phyloP scores from a whole-genome alignment of 2,329 filamentous ascomycete species.

The Penicillium sp. region DNA sequence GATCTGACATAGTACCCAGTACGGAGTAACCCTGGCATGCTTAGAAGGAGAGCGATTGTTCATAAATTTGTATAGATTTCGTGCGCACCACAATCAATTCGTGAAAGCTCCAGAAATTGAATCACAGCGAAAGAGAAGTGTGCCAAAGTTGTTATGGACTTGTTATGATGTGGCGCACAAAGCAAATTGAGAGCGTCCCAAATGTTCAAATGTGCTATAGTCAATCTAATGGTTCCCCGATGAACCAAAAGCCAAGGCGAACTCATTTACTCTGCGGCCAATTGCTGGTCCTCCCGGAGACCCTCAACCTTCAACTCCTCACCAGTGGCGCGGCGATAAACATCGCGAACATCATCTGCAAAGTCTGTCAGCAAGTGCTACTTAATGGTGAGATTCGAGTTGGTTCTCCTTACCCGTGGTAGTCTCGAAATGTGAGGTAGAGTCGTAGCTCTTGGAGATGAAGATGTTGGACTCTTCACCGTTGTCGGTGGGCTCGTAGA shows the following conservation, averaged over 20 bases:
- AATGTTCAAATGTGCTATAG: slow-evolving; percentile 33
- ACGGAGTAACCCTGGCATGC: neutral
- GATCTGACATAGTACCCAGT: slow-evolving; percentile 5
- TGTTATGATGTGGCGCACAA: slow-evolving; percentile 11
- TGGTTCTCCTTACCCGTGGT: slow-evolving; percentile 57
- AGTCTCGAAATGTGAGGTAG: slow-evolving; percentile 97
- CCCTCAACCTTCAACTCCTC: slow-evolving; percentile 88
- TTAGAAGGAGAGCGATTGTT: neutral
- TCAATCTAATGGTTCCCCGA: slow-evolving; percentile 33
- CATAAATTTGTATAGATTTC: slow-evolving; percentile 10
- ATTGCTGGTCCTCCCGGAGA: slow-evolving; percentile 67
- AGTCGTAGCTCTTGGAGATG: slow-evolving; percentile 98
- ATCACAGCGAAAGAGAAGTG: slow-evolving; percentile 9
- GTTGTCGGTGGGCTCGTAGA: slow-evolving; percentile 86
- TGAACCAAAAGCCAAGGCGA: slow-evolving; percentile 20
- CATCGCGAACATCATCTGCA: slow-evolving; percentile 91
- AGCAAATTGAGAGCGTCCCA: slow-evolving; percentile 22
- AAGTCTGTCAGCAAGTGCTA: slow-evolving; percentile 3
- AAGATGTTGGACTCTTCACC: slow-evolving; percentile 89
- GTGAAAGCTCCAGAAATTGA: neutral
- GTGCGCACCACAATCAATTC: slow-evolving; percentile 1
- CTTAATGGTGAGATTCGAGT: neutral
- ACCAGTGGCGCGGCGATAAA: slow-evolving; percentile 81
- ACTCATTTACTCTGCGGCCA: slow-evolving; percentile 40
- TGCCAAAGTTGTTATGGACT: slow-evolving; percentile 11